Evolutionary conservation across 208 protist species (phyloP).

Genomic region (Porcisia deanei): DNA sequence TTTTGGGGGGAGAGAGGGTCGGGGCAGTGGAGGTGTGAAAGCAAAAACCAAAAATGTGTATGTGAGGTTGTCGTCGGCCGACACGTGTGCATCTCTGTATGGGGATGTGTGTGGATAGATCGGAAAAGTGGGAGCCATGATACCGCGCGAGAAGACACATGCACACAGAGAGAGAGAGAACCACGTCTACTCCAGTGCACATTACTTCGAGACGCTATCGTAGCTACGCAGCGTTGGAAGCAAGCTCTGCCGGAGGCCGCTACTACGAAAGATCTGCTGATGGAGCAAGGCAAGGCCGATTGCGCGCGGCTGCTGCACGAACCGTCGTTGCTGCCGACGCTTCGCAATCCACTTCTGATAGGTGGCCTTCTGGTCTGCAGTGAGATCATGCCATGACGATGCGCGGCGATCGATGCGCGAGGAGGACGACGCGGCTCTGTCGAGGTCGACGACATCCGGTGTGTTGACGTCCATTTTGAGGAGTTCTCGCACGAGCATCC

Average conservation of each 20-base stretch:
- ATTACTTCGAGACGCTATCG: slow-evolving; percentile 81
- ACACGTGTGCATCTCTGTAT: neutral
- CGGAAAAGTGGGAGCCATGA: neutral
- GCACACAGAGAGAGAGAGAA: slow-evolving; percentile 2
- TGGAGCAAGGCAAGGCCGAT: slow-evolving; percentile 79
- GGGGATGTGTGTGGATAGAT: neutral
- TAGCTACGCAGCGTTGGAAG: slow-evolving; percentile 84
- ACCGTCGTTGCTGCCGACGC: slow-evolving; percentile 61
- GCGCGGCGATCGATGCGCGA: slow-evolving; percentile 38
- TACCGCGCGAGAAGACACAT: neutral
- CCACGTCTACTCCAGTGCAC: neutral
- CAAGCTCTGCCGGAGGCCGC: slow-evolving; percentile 72
- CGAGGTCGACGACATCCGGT: slow-evolving; percentile 75
- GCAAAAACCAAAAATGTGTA: neutral
- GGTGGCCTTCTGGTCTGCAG: slow-evolving; percentile 49
- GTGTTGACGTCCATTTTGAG: slow-evolving; percentile 86
- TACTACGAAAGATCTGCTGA: slow-evolving; percentile 86
- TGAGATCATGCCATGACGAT: slow-evolving; percentile 44
- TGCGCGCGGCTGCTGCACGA: slow-evolving; percentile 53
- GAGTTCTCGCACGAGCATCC: slow-evolving; percentile 82
- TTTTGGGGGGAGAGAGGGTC: neutral
- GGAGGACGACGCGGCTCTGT: slow-evolving; percentile 35
- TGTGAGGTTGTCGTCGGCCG: neutral
- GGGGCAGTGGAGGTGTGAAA: neutral
- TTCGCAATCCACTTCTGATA: slow-evolving; percentile 58